Evolutionary conservation across 2,329 filamentous ascomycete species (phyloP), one percentile per base, ranked within the genome.

Genomic region (Phaeophleospora eucalypticola): DNA sequence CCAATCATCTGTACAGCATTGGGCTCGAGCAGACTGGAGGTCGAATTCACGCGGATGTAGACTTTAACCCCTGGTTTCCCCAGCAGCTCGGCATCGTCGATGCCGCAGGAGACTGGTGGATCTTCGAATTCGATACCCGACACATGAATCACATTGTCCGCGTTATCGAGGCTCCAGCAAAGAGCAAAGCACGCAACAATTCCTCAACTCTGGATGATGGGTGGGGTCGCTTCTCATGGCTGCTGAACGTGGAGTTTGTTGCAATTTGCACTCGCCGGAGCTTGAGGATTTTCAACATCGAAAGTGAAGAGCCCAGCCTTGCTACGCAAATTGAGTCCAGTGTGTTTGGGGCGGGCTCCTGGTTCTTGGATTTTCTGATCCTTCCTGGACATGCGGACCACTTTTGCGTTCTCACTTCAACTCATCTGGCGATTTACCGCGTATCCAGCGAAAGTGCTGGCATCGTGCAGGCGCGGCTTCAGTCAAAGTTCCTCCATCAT

Each of bases 31-130:
- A 76, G 21, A 83, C 79, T 0, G 81, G 78, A 1, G 77, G 76
- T 1, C 68, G 66, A 21, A 60, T 72, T 0, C 82, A 87, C 57
- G 74, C 75, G 0, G 82, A 89, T 64, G 71, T 86, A 2, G 67
- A 78, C 0, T 86, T 89, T 62, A 84, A 83, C 52, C 79, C 83
- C 0, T 78, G 68, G 63, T 79, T 73, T 48, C 67, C 71, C 14
- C 76, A 80, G 1, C 82, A 86, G 57, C 67, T 89, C 43, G 82
- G 75, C 14, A 71, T 89, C 19, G 71, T 89, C 15, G 83, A 89
- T 57, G 72, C 80, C 42, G 68, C 68, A 27, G 85, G 84, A 1
- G 72, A 70, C 47, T 90, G 86, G 86, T 81, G 72, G 36, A 65
- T 88, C 3, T 88, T 83, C 81, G 75, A 85, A 50, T 68, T 85